Base-by-base conservation (phyloP, 148 eudicot species). In the Silene conica region DNA sequence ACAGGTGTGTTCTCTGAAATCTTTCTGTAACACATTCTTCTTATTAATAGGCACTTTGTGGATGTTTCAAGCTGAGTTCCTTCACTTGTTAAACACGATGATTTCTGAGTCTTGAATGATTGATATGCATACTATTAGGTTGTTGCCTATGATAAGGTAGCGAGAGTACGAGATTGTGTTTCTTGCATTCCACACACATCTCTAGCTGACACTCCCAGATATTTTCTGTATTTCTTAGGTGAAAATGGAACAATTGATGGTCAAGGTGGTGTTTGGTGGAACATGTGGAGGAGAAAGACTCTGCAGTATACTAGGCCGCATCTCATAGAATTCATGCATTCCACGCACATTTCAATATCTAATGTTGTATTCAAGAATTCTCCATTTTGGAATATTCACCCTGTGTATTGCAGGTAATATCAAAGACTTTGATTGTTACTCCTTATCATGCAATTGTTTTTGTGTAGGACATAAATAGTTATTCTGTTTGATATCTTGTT, bases 181-280 rank as follows among this genome's bases (percentile, higher is more conserved):
- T 74, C 62, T 63, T 57, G 57, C 13, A 25, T 38, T 38, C 43
- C 43, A 38, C 43, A 1, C 46, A 45, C 1, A 18, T 22, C 65
- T 12, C 14, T 43, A 69, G 5, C 38, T n/a, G 16, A 45, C 21
- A 16, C 26, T 14, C 48, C 12, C 52, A 34, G 38, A 61, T 28
- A 25, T 3, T 48, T 60, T 68, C 61, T 12, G 52, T 62, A 19
- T 80, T 72, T 70, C 31, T 64, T 75, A 95, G 98, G 99, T 56
- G 97, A 96, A 76, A 92, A 92, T 78, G 99, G 99, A 77, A 96
- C 94, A 18, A 86, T 96, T 72, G 99, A 96, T 82, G 99, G 99
- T 59, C 97, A 92, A 82, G 99, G 99, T 73, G 92, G 70, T 65
- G 90, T 89, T 56, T 96, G 99, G 99, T 96, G 99, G 99, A 81